phyloP scores from a whole-genome alignment of 2,329 filamentous ascomycete genomes.

The Tympanopsis confertula region DNA sequence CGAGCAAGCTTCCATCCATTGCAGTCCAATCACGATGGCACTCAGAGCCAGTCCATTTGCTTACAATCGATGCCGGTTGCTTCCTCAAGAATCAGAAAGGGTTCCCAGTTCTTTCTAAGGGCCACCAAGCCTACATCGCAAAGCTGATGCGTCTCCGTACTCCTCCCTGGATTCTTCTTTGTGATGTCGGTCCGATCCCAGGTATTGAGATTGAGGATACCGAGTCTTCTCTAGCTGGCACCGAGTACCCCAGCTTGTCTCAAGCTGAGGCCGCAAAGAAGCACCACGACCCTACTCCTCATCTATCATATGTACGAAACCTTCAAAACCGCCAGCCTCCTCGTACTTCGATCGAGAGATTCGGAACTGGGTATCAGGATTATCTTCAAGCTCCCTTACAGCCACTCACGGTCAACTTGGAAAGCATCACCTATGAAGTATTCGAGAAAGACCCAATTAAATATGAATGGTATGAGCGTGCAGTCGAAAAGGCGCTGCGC shows the following conservation, averaged over 20 bases:
- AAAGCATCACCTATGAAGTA: constrained; percentile 94
- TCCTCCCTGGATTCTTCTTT: constrained; percentile 47
- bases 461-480: constrained; percentile 87
- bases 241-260: constrained; percentile 38
- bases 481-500: constrained; percentile 66
- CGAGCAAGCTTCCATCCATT: constrained; percentile 43
- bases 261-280: constrained; percentile 34
- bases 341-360: constrained; percentile 34
- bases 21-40: constrained; percentile 48
- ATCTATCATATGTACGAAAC: constrained; percentile 71
- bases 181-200: constrained; percentile 42
- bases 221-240: constrained; percentile 11
- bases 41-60: constrained; percentile 46
- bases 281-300: constrained; percentile 37
- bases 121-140: constrained; percentile 43
- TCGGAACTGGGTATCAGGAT: constrained; percentile 62
- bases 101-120: constrained; percentile 43
- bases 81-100: constrained; percentile 47
- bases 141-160: constrained; percentile 43
- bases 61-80: constrained; percentile 35
- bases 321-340: constrained; percentile 72
- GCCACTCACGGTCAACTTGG: constrained; percentile 87
- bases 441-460: constrained; percentile 98
- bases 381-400: constrained; percentile 92
- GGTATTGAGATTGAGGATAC: constrained; percentile 27